These are phyloP conservation scores for Aspergillus sp. DNA, from an alignment of 2,329 filamentous ascomycete genomes.

Conservation along the genomic window DNA sequence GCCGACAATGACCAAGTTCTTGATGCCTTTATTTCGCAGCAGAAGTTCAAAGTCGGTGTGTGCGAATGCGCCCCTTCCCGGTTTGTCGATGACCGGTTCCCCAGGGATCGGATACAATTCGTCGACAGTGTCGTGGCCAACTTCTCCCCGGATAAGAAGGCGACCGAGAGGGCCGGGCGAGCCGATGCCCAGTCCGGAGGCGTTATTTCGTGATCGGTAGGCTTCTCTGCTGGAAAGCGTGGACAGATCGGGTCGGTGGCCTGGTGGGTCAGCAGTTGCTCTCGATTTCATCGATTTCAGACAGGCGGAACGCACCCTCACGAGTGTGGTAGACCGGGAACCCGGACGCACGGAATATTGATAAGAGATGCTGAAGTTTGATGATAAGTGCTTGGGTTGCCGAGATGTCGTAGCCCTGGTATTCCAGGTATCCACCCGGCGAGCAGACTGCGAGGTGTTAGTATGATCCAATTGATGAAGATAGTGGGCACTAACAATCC, in stretches of 20 bases:
- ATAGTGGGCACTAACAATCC: conserved; percentile 39
- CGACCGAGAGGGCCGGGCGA: conserved; percentile 56
- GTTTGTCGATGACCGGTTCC: conserved; percentile 57
- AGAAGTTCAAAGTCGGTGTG: conserved; percentile 56
- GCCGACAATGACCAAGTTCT: conserved; percentile 54
- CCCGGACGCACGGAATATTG: conserved; percentile 37
- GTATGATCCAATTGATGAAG: not conserved
- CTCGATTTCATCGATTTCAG: not conserved
- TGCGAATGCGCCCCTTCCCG: conserved; percentile 53
- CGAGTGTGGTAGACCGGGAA: conserved; percentile 48
- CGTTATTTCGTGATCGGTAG: conserved; percentile 54
- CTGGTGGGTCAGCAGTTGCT: conserved; percentile 25
- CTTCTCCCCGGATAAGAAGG: conserved; percentile 58
- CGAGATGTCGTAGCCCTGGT: conserved; percentile 46
- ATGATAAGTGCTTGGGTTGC: conserved; percentile 41
- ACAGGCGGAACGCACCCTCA: conserved; percentile 35
- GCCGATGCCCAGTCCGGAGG: conserved; percentile 52
- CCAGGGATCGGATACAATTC: conserved; percentile 51
- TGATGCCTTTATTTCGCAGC: conserved; percentile 51
- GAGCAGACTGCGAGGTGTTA: conserved; percentile 36
- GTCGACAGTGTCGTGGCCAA: conserved; percentile 57
- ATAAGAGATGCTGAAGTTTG: conserved; percentile 39
- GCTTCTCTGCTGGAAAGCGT: conserved; percentile 57
- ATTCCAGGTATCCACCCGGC: conserved; percentile 46
- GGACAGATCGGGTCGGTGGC: conserved; percentile 54